phyloP scores from a whole-genome alignment of 371 early-diverging fungal species.

The Chytridium lagenaria region DNA sequence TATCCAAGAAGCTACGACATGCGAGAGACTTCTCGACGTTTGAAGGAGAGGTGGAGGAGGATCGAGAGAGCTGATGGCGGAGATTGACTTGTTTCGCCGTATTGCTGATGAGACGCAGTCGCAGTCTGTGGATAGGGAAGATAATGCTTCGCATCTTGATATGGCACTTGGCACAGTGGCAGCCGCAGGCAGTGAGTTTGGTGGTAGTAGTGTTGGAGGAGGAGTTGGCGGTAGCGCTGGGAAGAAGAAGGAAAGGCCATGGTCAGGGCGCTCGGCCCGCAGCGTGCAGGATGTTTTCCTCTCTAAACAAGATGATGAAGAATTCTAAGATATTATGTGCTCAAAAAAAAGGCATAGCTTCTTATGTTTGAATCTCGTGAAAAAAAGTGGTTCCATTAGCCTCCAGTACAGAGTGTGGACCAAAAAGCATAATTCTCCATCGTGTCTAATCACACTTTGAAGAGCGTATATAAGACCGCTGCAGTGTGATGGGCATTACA shows the following conservation, averaged over 20 bases:
- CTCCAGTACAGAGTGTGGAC: too few species aligned
- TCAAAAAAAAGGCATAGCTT: too few species aligned
- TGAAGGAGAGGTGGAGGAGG: not conserved
- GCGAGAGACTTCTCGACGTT: not conserved
- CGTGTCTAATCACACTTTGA: not conserved
- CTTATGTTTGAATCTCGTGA: too few species aligned
- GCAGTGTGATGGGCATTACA: too few species aligned
- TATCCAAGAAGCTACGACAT: conserved; percentile 12
- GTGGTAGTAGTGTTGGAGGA: too few species aligned
- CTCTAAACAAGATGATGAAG: conserved; percentile 3
- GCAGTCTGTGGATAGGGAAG: not conserved
- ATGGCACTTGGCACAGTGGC: not conserved
- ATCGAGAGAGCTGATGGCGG: conserved; percentile 27
- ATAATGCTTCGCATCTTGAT: not conserved
- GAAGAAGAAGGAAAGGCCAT: conserved; percentile 36
- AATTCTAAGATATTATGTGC: conserved; percentile 16
- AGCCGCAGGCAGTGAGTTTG: not conserved
- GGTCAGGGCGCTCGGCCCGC: conserved; percentile 43
- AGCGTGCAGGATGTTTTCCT: conserved; percentile 28
- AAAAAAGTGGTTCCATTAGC: too few species aligned
- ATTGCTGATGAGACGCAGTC: conserved; percentile 29
- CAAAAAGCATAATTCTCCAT: not conserved
- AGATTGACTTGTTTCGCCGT: conserved; percentile 35
- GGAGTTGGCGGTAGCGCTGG: too few species aligned
- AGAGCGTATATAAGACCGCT: too few species aligned